phyloP scores from a whole-genome alignment of 2,329 filamentous ascomycete genomes.

The Botryotinia narcissicola region DNA sequence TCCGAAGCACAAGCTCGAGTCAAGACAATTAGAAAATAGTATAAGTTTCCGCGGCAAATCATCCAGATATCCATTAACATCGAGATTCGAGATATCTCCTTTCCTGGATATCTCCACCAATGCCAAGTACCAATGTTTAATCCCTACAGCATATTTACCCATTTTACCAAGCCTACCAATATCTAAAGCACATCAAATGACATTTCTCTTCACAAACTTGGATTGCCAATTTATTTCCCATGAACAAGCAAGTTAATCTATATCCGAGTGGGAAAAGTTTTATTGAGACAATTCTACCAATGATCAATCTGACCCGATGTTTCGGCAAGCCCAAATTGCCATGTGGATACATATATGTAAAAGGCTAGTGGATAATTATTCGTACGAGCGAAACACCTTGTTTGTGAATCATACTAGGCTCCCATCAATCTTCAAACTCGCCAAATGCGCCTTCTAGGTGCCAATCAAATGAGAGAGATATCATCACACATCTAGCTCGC shows the following conservation, averaged over 20 bases:
- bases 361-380: neutral
- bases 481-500: neutral
- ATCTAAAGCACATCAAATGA: neutral
- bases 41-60: neutral
- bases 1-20: neutral
- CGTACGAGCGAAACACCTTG: neutral
- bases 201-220: neutral
- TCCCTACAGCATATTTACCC: neutral
- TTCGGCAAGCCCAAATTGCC: neutral
- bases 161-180: neutral
- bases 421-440: conserved; percentile 9
- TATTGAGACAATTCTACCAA: neutral
- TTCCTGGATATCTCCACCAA: neutral
- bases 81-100: neutral
- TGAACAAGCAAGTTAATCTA: neutral
- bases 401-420: neutral
- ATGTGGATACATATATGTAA: neutral
- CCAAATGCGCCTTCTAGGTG: neutral
- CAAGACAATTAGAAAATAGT: neutral
- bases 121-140: neutral
- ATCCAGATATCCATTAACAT: neutral
- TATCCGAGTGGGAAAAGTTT: neutral
- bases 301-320: neutral
- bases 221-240: neutral
- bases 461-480: neutral